phyloP scores from a whole-genome alignment of 2,329 filamentous ascomycete genomes.

The Neopestalotiopsis rosae region DNA sequence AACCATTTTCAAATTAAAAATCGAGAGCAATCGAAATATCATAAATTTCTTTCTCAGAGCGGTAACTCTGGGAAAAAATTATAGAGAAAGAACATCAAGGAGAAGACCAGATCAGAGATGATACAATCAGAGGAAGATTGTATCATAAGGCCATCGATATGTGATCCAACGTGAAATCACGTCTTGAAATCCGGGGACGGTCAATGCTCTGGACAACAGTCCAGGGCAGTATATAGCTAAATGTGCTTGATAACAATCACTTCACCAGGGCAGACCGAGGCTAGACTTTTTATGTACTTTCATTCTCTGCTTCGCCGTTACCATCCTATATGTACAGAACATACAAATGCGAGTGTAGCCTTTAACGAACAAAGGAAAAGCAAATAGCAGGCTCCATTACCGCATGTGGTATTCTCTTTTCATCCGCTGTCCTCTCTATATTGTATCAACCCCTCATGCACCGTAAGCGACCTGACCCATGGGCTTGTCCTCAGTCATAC shows the following conservation, averaged over 20 bases:
- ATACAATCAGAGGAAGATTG: too few relatives aligned
- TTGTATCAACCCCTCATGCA: slow-evolving; percentile 41
- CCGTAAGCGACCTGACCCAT: slow-evolving; percentile 67
- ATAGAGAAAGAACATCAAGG: too few relatives aligned
- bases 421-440: slow-evolving; percentile 23
- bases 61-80: too few relatives aligned
- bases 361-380: slow-evolving; percentile 19
- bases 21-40: too few relatives aligned
- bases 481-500: slow-evolving; percentile 66
- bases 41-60: too few relatives aligned
- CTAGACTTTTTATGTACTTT: slow-evolving; percentile 21
- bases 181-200: too few relatives aligned
- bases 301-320: slow-evolving; percentile 21
- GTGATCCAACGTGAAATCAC: too few relatives aligned
- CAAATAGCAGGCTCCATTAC: slow-evolving; percentile 19
- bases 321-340: slow-evolving; percentile 34
- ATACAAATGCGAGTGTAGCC: slow-evolving; percentile 27
- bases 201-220: too few relatives aligned
- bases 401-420: slow-evolving; percentile 22
- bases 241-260: neutral
- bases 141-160: too few relatives aligned
- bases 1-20: too few relatives aligned
- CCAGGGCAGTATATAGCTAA: too few relatives aligned
- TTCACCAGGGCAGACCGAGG: neutral
- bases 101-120: too few relatives aligned